These are phyloP conservation scores for Paraconiothyrium sp. DNA, from an alignment of 2,329 filamentous ascomycete species.

Conservation along the genomic window DNA sequence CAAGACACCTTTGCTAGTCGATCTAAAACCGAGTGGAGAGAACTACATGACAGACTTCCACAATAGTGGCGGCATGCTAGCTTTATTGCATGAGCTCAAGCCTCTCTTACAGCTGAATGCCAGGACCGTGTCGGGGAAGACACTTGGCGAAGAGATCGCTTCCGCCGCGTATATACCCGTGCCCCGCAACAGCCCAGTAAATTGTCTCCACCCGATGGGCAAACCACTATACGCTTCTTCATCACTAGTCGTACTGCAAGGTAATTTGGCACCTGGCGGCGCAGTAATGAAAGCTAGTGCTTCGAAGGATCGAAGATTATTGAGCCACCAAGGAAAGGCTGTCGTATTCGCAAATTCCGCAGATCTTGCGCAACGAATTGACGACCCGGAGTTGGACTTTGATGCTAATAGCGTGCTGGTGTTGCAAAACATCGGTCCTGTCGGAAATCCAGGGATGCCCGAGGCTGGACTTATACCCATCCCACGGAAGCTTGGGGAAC, in stretches of 20 bases:
- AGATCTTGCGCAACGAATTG: slow-evolving; percentile 76
- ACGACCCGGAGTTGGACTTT: slow-evolving; percentile 71
- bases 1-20: slow-evolving; percentile 82
- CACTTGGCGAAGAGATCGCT: slow-evolving; percentile 79
- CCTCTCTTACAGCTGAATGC: slow-evolving; percentile 80
- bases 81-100: slow-evolving; percentile 82
- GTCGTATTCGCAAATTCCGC: slow-evolving; percentile 85
- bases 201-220: slow-evolving; percentile 62
- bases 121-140: slow-evolving; percentile 81
- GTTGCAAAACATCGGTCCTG: slow-evolving; percentile 89
- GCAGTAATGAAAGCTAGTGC: slow-evolving; percentile 94
- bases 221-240: slow-evolving; percentile 84
- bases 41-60: slow-evolving; percentile 90
- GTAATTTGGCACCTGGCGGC: slow-evolving; percentile 85
- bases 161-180: slow-evolving; percentile 65
- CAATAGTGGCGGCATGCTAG: slow-evolving; percentile 80
- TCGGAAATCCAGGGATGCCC: slow-evolving; percentile 91
- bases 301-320: slow-evolving; percentile 74
- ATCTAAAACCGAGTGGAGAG: slow-evolving; percentile 82
- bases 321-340: slow-evolving; percentile 80
- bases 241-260: slow-evolving; percentile 83
- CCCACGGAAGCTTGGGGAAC: slow-evolving; percentile 67
- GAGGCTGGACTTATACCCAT: slow-evolving; percentile 87
- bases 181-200: slow-evolving; percentile 18
- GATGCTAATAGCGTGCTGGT: slow-evolving; percentile 84